Base-by-base conservation (phyloP, 768 basidiomycete species). In the Phylloporus rhodoxanthus region DNA sequence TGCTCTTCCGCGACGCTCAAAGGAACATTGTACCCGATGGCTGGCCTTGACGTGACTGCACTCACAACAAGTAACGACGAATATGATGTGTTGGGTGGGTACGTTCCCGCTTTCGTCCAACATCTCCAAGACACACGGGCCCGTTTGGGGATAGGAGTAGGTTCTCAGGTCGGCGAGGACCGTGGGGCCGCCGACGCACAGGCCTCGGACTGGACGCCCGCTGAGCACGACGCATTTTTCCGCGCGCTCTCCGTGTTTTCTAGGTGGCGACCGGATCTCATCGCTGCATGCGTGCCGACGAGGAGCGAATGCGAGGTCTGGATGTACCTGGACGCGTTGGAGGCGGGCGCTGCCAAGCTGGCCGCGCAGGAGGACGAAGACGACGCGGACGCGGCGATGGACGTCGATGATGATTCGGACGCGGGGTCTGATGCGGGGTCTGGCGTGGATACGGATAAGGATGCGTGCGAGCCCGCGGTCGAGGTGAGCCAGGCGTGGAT, bases 201-300 rank as follows among this genome's bases (percentile, higher is more conserved):
- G 5, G 8, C 8, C 32, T 32, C 59, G 7, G 4, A 68, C 50
- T 92, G 90, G 90, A 80, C 83, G 4, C 62, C 74, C 1, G 55
- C 68, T n/a, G 91, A 93, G 59, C 84, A 86, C 53, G 72, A 80
- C 23, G 55, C 61, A 0, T 88, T 92, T 68, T 92, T 91, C 64
- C 84, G 79, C 63, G 83, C 77, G 0, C 65, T 92, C 19, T 67
- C 75, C 23, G 63, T 81, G 2, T 70, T 86, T 65, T 91, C 89
- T 17, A 76, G 85, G 21, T 73, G 85, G 37, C 70, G 87, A 19
- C 85, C 88, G 1, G 91, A 92, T 64, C 75, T 91, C 41, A 84
- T 93, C 43, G 81, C 87, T 0, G 72, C 70, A 5, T 76, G 76
- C 43, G 70, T 91, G n/a, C 72, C 72, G 51, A 81, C 84, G 19